These are phyloP conservation scores for Elsinoe ampelina DNA, from an alignment of 2,329 filamentous ascomycete species.

Conservation along the genomic window DNA sequence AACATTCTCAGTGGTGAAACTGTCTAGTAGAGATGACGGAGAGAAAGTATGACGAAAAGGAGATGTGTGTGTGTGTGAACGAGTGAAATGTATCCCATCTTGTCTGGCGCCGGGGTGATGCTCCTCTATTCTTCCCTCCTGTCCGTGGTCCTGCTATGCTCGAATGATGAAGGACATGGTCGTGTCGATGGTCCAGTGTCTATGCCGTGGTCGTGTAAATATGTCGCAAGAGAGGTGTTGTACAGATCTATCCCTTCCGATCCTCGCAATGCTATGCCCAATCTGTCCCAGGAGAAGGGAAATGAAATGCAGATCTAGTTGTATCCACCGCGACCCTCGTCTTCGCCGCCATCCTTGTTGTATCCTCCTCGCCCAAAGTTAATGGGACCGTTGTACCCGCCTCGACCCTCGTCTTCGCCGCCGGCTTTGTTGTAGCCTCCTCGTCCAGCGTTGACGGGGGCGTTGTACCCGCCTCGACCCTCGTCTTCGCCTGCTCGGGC, in stretches of 20 bases:
- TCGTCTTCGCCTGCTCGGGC: background rate
- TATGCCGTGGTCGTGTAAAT: background rate
- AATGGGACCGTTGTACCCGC: background rate
- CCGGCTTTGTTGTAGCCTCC: conserved; percentile 1
- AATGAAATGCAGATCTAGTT: conserved; percentile 16
- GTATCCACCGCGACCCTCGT: conserved; percentile 21
- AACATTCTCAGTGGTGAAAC: background rate
- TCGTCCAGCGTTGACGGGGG: background rate
- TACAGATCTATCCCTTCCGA: background rate
- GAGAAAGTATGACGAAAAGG: background rate
- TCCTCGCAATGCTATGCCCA: background rate
- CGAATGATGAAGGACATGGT: background rate
- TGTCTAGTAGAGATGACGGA: background rate
- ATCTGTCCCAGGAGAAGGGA: background rate
- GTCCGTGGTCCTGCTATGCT: background rate
- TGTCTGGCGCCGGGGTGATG: background rate
- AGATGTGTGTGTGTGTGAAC: background rate
- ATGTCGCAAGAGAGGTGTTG: background rate
- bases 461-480: conserved; percentile 10
- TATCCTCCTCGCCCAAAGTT: conserved; percentile 3
- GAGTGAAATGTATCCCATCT: background rate
- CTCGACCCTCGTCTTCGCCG: background rate
- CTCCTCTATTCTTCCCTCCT: background rate
- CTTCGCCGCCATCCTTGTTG: background rate
- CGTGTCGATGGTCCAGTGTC: background rate